These are phyloP conservation scores for Austroboletus novae-zelandiae DNA, from an alignment of 1,284 basidiomycete genomes.

Conservation along the genomic window DNA sequence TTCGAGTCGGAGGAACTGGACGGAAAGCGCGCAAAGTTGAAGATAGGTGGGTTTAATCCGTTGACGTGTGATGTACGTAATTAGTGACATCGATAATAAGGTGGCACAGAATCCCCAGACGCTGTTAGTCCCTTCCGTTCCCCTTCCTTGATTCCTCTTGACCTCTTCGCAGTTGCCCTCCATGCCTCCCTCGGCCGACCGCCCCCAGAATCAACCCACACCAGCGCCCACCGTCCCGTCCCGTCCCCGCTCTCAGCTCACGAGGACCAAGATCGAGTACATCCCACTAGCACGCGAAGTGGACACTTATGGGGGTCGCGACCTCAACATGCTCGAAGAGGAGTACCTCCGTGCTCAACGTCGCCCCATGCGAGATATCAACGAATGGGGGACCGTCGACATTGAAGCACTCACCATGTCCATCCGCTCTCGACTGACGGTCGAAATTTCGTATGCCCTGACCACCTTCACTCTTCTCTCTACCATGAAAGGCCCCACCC, in stretches of 20 bases:
- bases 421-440: slow-evolving; percentile 79
- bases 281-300: slow-evolving; percentile 77
- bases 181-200: slow-evolving; percentile 23
- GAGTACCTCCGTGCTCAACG: slow-evolving; percentile 55
- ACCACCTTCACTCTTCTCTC: slow-evolving; percentile 88
- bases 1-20: slow-evolving; percentile 63
- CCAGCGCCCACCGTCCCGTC: slow-evolving; percentile 21
- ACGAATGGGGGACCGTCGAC: slow-evolving; percentile 85
- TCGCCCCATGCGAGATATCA: slow-evolving; percentile 64
- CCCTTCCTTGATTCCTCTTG: slow-evolving; percentile 11
- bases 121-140: slow-evolving; percentile 21
- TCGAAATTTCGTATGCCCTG: slow-evolving; percentile 87
- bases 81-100: slow-evolving; percentile 28
- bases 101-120: slow-evolving; percentile 45
- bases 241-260: slow-evolving; percentile 43
- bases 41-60: slow-evolving; percentile 50
- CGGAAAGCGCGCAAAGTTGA: slow-evolving; percentile 64
- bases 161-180: slow-evolving; percentile 20
- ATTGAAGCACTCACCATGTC: slow-evolving; percentile 89
- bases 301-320: slow-evolving; percentile 83
- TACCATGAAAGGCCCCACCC: slow-evolving; percentile 62
- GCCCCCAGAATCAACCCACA: slow-evolving; percentile 14
- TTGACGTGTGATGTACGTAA: slow-evolving; percentile 25
- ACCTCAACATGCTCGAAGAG: slow-evolving; percentile 68
- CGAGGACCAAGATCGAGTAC: slow-evolving; percentile 89